Base-by-base conservation (phyloP, 768 basidiomycete species). In the Auricularia heimuer region DNA sequence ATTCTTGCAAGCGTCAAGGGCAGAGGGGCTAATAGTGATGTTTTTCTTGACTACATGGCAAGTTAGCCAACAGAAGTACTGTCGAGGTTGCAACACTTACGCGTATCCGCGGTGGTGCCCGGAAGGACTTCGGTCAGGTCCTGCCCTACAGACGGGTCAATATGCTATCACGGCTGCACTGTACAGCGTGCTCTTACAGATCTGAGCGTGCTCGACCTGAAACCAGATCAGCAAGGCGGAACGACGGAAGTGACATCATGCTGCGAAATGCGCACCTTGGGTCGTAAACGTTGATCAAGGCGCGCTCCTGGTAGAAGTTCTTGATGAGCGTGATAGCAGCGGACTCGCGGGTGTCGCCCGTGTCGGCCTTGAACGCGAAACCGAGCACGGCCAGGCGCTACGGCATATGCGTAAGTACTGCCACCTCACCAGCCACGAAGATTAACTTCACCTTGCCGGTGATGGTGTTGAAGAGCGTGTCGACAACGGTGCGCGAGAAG, bases 301-400 rank as follows among this genome's bases (percentile, higher is more conserved):
- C 95, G 70, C 85, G 86, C 78, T 99, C 97, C 47, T 84, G 83
- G 70, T 87, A 83, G 86, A 99, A 99, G 81, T 98, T 88, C 70
- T 86, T 88, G 78, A 96, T 88, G 69, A 99, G 85, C 36, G 92
- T 89, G 77, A 98, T 98, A 18, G 97, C 85, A 35, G 97, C 88
- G 2, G 94, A 95, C 79, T 98, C 97, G 75, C 97, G 94, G 45
- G 97, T 99, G 75, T 99, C 97, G 66, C 97, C 97, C 12, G 97
- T 99, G 76, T 98, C 95, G 54, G 97, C 96, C 81, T 98, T 98
- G 87, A 98, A 98, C 3, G 96, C 97, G 76, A 98, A 99, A 11
- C 96, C 96, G 54, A 99, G 87, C 58, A 99, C 91, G 54, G 97
- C 92, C 71, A 99, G 95, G 72, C 86, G 87, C 94, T 88, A 74